Base-by-base conservation (phyloP, 1,284 basidiomycete genomes). In the Apiotrichum sp. region DNA sequence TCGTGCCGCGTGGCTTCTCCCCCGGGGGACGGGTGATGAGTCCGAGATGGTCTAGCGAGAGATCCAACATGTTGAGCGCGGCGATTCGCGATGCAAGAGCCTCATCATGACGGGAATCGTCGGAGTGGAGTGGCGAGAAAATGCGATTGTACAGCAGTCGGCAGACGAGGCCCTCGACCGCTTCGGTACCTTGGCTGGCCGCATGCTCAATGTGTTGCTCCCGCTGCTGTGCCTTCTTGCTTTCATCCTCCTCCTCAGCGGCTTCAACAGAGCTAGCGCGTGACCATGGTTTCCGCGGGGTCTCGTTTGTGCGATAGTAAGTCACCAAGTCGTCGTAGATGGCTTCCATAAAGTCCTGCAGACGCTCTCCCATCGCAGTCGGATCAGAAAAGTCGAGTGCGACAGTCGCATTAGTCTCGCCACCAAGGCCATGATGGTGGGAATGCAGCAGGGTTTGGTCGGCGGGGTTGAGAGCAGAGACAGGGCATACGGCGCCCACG, bases 41-140 rank as follows among this genome's bases (percentile, higher is more conserved):
- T 5, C 93, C 93, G 1, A 98, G 82, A 73, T 96, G 91, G 42
- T 87, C 85, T 16, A 97, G 78, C 2, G 84, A 82, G 0, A 98
- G 78, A 68, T 96, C 93, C 0, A 96, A 79, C 79, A 92, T 83
- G 65, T 93, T 93, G 44, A 98, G 79, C 0, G 91, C 93, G 9
- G 89, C 89, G 29, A 97, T 86, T 4, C 92, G 84, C 63, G 86
- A 89, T 0, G 90, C 84, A 3, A 98, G 78, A 0, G 89, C 86
- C 65, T 90, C 89, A 67, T 97, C 91, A 66, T 93, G 90, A 1
- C 84, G 85, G 0, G 83, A 79, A 68, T 96, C 91, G 59, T 90
- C 87, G 0, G 88, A 86, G 0, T 80, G 80, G 2, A 83, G 77
- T 2, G 83, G 84, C 2, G 82, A 78, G 68, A 86, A 88, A 22